Conservation (phyloP, 139 green algal species). For the Closterium sp. region DNA sequence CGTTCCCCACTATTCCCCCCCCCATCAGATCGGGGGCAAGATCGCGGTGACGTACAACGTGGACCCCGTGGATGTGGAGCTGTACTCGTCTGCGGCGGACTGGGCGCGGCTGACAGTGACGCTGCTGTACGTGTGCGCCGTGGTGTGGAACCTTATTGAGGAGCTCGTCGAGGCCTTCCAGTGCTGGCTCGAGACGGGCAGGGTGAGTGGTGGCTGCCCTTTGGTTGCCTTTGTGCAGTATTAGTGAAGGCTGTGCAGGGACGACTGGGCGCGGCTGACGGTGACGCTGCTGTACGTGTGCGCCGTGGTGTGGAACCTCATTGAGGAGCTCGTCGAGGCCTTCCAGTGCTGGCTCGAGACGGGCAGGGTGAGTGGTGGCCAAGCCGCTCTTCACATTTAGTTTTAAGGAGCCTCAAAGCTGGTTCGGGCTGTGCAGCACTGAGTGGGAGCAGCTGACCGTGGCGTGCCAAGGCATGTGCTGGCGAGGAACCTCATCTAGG, state of each 20-base stretch:
- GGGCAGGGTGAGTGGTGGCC: not conserved
- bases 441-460: not conserved
- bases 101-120: constrained; percentile 4
- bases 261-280: constrained; percentile 3
- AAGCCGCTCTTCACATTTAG: too few relatives aligned
- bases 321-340: not conserved
- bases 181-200: too few relatives aligned
- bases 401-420: not conserved
- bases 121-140: not conserved
- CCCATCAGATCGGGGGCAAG: constrained; percentile 15
- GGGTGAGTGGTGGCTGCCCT: too few relatives aligned
- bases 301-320: constrained; percentile 16
- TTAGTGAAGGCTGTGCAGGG: too few relatives aligned
- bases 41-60: constrained; percentile 17
- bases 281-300: constrained; percentile 13
- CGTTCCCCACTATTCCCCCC: too few relatives aligned
- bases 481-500: not conserved
- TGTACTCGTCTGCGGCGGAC: not conserved
- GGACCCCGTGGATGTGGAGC: not conserved
- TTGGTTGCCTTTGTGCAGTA: too few relatives aligned
- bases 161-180: too few relatives aligned
- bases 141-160: constrained; percentile 9
- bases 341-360: not conserved
- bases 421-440: not conserved
- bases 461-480: too few relatives aligned